Conservation (phyloP, 164 flowering plant species). For the Annona squamosa region DNA sequence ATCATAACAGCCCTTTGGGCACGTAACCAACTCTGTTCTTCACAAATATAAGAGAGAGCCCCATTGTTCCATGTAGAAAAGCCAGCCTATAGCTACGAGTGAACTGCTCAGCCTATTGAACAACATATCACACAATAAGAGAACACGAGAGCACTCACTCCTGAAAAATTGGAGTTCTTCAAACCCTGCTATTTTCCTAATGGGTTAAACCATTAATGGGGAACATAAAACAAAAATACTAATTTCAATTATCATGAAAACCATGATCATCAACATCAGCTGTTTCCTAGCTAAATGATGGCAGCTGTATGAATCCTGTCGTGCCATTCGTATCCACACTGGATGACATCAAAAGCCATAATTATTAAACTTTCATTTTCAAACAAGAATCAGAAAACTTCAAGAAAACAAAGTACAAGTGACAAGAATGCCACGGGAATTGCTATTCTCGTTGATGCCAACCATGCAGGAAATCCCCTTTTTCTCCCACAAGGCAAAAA, state of each 20-base stretch:
- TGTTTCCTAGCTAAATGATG: no score
- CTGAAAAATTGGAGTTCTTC: slow-evolving; percentile 1
- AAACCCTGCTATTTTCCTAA: background rate
- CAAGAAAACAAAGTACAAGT: background rate
- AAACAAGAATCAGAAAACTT: no score
- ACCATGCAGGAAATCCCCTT: background rate
- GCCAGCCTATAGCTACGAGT: background rate
- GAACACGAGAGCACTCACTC: background rate
- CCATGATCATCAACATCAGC: no score
- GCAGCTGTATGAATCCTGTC: no score
- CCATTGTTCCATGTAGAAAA: background rate
- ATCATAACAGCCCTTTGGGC: background rate
- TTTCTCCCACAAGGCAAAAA: background rate
- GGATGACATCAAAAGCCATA: background rate
- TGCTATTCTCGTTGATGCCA: background rate
- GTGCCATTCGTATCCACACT: no score
- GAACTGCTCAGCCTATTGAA: background rate
- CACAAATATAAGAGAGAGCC: no score
- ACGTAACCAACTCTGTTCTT: background rate
- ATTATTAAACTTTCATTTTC: no score
- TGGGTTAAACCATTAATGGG: background rate
- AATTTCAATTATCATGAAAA: no score
- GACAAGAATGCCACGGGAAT: background rate
- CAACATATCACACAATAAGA: background rate
- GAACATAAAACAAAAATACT: no score